These are phyloP conservation scores for Syzygium aromaticum DNA, from an alignment of 345 rosid species.

Conservation along the genomic window DNA sequence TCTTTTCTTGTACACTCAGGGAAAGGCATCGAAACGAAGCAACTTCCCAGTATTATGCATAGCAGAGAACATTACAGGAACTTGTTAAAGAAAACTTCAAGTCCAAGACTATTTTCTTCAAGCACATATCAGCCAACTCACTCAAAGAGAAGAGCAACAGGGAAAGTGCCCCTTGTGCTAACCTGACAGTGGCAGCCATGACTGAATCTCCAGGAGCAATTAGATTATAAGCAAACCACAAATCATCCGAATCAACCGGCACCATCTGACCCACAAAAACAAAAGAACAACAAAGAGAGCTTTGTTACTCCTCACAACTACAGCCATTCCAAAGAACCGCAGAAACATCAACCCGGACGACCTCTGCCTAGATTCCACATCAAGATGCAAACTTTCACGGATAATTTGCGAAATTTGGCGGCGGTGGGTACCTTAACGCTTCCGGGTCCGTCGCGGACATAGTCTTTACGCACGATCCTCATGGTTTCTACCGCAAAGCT, in stretches of 20 bases:
- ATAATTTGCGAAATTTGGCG: background rate
- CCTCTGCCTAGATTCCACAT: background rate
- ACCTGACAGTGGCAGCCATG: slow-evolving; percentile 93
- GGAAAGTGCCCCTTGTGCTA: background rate
- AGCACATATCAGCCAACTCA: background rate
- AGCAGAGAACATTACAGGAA: background rate
- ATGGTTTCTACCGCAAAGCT: slow-evolving; percentile 6
- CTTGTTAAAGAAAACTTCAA: background rate
- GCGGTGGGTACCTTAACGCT: slow-evolving; percentile 56
- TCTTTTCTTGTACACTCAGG: background rate
- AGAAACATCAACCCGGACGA: background rate
- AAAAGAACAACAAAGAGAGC: background rate
- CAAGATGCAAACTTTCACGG: background rate
- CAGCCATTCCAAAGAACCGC: background rate
- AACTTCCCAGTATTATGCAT: background rate
- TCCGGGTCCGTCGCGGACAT: slow-evolving; percentile 60
- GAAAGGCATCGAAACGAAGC: background rate
- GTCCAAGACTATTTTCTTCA: background rate
- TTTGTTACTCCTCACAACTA: background rate
- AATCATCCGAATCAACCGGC: slow-evolving; percentile 80
- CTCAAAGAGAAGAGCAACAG: background rate
- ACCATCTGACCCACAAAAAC: slow-evolving; percentile 35
- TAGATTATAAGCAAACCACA: slow-evolving; percentile 86
- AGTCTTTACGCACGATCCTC: slow-evolving; percentile 50
- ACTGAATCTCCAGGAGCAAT: slow-evolving; percentile 67